A percentile compares a stretch with the other conserved stretches of the same genome.
These are phyloP conservation scores for Trametes cinnabarina DNA, from an alignment of 768 basidiomycete species.

Conservation along the genomic window DNA sequence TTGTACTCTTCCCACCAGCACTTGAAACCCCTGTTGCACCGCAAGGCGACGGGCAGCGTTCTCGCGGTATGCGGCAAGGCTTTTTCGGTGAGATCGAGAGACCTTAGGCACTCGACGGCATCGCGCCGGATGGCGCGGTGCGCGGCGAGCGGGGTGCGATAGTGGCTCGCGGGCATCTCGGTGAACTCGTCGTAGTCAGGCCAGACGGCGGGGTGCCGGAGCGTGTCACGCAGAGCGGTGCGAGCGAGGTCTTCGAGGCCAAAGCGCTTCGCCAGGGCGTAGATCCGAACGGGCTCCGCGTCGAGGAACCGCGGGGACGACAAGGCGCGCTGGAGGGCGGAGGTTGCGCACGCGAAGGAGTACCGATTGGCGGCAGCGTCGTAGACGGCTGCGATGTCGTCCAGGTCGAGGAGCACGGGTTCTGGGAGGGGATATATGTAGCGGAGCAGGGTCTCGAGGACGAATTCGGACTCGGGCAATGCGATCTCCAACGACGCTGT, in stretches of 20 bases:
- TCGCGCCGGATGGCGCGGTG: neutral
- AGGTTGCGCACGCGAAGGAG: neutral
- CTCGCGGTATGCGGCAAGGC: neutral
- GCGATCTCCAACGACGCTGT: neutral
- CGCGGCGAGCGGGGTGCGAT: neutral
- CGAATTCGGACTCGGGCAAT: conserved; percentile 3
- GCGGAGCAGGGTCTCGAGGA: conserved; percentile 13
- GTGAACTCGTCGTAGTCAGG: conserved; percentile 22
- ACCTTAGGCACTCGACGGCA: neutral
- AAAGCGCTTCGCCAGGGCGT: conserved; percentile 11
- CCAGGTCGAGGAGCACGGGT: conserved; percentile 11
- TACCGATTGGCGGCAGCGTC: conserved; percentile 10
- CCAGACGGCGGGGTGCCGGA: conserved; percentile 2
- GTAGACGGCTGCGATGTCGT: conserved; percentile 10
- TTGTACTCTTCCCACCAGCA: no score
- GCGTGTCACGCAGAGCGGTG: neutral
- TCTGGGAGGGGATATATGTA: conserved; percentile 15
- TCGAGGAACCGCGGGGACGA: conserved; percentile 3
- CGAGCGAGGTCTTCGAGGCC: neutral
- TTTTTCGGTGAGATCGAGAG: neutral
- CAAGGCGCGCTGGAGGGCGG: neutral
- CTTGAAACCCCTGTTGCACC: no score
- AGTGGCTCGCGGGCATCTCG: conserved; percentile 18
- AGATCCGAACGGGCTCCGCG: conserved; percentile 7
- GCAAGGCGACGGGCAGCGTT: no score